A percentile compares a stretch with the other conserved stretches of the same genome.
phyloP scores from a whole-genome alignment of 2,329 filamentous ascomycete species.

The Myriosclerotinia curreyana region DNA sequence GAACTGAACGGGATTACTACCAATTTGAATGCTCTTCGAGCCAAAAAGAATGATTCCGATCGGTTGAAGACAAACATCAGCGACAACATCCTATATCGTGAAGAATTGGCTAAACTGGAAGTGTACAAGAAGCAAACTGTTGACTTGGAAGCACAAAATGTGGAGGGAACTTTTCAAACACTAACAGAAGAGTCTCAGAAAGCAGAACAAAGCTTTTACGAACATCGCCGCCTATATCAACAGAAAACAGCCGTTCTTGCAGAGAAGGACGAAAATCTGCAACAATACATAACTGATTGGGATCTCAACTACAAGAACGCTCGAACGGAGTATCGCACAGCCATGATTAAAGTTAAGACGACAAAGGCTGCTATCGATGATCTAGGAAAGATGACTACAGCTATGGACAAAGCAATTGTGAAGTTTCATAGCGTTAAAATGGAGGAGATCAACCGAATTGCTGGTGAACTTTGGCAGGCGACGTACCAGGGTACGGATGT shows the following conservation, averaged over 20 bases:
- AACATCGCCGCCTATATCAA: slow-evolving; percentile 74
- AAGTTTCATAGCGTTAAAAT: slow-evolving; percentile 95
- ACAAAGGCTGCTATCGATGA: slow-evolving; percentile 93
- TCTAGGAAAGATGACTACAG: slow-evolving; percentile 74
- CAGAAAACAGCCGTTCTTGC: slow-evolving; percentile 42
- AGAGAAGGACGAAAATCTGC: slow-evolving; percentile 73
- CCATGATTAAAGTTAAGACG: slow-evolving; percentile 84
- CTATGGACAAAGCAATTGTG: slow-evolving; percentile 96
- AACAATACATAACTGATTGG: slow-evolving; percentile 72
- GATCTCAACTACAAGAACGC: slow-evolving; percentile 84
- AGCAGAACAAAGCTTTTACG: slow-evolving; percentile 66
- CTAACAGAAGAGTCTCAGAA: slow-evolving; percentile 67
- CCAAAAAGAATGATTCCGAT: slow-evolving; percentile 74
- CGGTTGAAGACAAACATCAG: slow-evolving; percentile 81
- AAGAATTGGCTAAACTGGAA: slow-evolving; percentile 66
- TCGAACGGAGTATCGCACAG: slow-evolving; percentile 74
- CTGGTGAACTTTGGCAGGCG: slow-evolving; percentile 93
- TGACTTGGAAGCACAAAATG: slow-evolving; percentile 73
- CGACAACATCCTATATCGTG: slow-evolving; percentile 85
- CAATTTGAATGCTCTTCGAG: slow-evolving; percentile 73
- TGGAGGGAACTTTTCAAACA: slow-evolving; percentile 75
- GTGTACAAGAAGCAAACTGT: slow-evolving; percentile 66
- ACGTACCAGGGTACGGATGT: slow-evolving; percentile 98
- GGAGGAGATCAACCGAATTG: slow-evolving; percentile 95
- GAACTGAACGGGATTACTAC: slow-evolving; percentile 66